Evolutionary conservation across 495 filamentous ascomycete species (phyloP), one percentile per base, ranked within the genome.

Genomic region (Acidomyces sp.): DNA sequence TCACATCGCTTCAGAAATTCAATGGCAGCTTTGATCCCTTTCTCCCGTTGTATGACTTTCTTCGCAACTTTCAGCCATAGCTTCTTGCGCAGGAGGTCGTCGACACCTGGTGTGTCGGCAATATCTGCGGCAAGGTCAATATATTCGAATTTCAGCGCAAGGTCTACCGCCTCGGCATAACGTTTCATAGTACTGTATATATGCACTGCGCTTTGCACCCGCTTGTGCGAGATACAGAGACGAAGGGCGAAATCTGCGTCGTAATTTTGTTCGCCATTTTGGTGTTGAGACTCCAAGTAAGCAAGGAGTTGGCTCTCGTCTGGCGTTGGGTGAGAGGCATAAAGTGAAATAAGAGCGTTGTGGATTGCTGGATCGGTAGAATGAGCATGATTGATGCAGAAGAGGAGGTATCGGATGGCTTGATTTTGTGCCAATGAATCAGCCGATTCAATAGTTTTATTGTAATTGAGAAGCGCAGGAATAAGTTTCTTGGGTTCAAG

Each of bases 231-330:
- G 41, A 96, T 95, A 60, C 90, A 97, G 18, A 96, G 72, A 13
- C 90, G 78, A 17, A 97, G 76, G 2, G 92, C 90, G 62, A 97
- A 97, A 61, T 97, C 90, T n/a, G 82, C 80, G 58, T 97, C 90
- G 57, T 92, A 97, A 27, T 74, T 69, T 34, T 80, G 83, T 33
- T 67, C 62, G 26, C 68, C 58, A 15, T 60, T 57, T 4, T 58
- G 56, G n/a, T 76, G 69, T 53, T 82, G 78, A 4, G 71, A 69
- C 60, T 93, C 80, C 9, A 97, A 77, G 57, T 97, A 97, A 4
- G 75, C 69, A 16, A 95, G 75, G 12, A 97, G 75, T 4, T 78
- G 80, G 3, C 79, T 72, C 61, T 96, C 90, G 34, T 90, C 82
- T 27, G 70, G 64, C 4, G 83, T 83, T 12, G 75, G 67, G 52